phyloP scores from a whole-genome alignment of 2,329 filamentous ascomycete species.

The Epichloe gansuensis region DNA sequence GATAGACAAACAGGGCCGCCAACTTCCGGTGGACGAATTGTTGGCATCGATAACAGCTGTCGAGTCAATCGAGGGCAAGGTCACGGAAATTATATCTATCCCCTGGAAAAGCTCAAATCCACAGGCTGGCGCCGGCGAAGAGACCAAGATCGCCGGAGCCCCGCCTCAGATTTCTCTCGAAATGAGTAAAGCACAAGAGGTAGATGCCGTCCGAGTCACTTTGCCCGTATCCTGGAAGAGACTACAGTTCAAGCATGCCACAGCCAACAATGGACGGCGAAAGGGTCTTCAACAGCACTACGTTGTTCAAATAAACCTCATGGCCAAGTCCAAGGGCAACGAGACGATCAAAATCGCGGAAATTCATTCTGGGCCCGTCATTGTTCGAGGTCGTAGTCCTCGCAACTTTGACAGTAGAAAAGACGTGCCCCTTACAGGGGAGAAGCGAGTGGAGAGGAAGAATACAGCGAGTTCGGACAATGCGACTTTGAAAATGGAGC shows the following conservation, averaged over 20 bases:
- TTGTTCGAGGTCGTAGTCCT: constrained; percentile 83
- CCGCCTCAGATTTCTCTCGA: constrained; percentile 45
- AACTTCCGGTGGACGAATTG: constrained; percentile 63
- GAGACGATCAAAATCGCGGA: constrained; percentile 67
- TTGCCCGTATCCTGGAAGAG: constrained; percentile 88
- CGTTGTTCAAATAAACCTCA: constrained; percentile 70
- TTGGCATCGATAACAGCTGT: constrained; percentile 73
- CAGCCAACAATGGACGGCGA: constrained; percentile 85
- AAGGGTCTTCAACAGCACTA: constrained; percentile 96
- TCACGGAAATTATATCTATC: constrained; percentile 89
- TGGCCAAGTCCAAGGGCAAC: constrained; percentile 57
- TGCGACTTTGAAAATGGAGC: constrained; percentile 20
- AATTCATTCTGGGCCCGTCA: constrained; percentile 82
- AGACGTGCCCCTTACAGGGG: constrained; percentile 59
- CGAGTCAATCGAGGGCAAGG: constrained; percentile 84
- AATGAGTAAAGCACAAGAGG: constrained; percentile 45
- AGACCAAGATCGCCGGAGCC: constrained; percentile 33
- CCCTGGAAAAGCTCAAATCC: constrained; percentile 77
- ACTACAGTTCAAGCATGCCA: constrained; percentile 89
- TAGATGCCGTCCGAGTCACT: constrained; percentile 66
- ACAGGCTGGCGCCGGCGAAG: constrained; percentile 33
- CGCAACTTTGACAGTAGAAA: constrained; percentile 89
- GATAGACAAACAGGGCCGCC: constrained; percentile 60
- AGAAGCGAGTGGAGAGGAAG: constrained; percentile 34
- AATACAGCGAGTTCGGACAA: constrained; percentile 25